Base-by-base conservation (phyloP, 768 basidiomycete genomes). In the Lactarius trivialis region DNA sequence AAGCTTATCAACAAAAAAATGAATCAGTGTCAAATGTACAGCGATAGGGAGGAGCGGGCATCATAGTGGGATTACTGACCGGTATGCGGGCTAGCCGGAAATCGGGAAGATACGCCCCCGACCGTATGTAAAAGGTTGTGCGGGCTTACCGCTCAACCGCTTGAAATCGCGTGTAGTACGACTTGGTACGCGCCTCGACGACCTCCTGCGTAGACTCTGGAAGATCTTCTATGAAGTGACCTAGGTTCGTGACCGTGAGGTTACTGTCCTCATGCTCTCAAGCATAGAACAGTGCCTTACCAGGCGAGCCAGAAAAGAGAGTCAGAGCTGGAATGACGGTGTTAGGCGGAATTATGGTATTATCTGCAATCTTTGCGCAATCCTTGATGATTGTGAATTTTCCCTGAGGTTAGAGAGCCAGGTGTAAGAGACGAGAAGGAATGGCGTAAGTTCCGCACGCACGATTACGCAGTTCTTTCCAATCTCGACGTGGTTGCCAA, bases 351-450 rank as follows among this genome's bases (percentile, higher is more conserved):
- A 98, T 76, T 39, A 98, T 84, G 0, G 93, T 90, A 66, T 89
- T 88, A 72, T 98, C 95, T 32, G 88, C 87, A 26, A 99, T 85
- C 63, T 84, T 86, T 3, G 89, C 91, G 67, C 94, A 95, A 70
- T 98, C 96, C 71, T 98, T 97, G 73, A 98, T 94, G 61, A 96
- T 94, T 0, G 89, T 87, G 69, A 98, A 97, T 73, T 97, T 94
- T 26, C 97, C 95, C 95, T 98, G 68, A 1, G 26, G 37, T 5
- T 32, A 24, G 28, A 32, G 33, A 24, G 55, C 9, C 12, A 14
- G 17, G 15, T 15, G 36, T 45, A 36, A 48, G 55, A 49, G 15
- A 21, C 24, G 19, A 39, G 43, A n/a, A 55, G 28, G 24, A 52
- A 34, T 15, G 45, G 11, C 12, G 28, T 43, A 60, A 75, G 28